These are phyloP conservation scores for Heteromeles arbutifolia DNA, from an alignment of 306 rosid species.

Conservation along the genomic window DNA sequence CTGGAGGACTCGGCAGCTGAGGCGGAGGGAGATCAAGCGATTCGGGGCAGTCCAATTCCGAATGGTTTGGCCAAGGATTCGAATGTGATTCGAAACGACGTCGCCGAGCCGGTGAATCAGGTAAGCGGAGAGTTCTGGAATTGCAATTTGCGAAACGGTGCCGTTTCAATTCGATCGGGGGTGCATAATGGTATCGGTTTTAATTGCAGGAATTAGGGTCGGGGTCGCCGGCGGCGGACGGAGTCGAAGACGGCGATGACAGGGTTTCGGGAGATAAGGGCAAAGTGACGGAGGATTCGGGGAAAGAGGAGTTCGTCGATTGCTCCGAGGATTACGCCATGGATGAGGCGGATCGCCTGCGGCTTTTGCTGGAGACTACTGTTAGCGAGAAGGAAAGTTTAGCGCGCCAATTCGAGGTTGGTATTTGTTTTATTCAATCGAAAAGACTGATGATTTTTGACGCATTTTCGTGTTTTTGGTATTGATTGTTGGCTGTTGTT, in stretches of 20 bases:
- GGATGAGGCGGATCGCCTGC: conserved; percentile 34
- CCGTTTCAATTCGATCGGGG: not conserved
- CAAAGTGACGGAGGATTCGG: conserved; percentile 46
- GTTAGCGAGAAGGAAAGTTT: conserved; percentile 40
- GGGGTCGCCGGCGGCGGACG: not conserved
- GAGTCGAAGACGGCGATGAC: conserved; percentile 8
- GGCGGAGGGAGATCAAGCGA: conserved; percentile 10
- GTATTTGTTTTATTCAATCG: not conserved
- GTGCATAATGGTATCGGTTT: not conserved
- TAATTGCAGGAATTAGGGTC: conserved; percentile 6
- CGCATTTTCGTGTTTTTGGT: not conserved
- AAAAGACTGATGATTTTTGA: not conserved
- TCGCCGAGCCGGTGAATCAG: conserved; percentile 25
- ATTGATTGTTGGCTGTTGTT: not conserved
- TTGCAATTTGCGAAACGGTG: not conserved
- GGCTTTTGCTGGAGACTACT: conserved; percentile 22
- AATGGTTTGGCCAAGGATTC: conserved; percentile 14
- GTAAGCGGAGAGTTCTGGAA: conserved; percentile 11
- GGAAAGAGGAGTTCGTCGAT: conserved; percentile 84
- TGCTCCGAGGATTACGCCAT: conserved; percentile 63
- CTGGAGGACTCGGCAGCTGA: conserved; percentile 18
- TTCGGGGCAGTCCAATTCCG: conserved; percentile 14
- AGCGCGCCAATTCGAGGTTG: conserved; percentile 38
- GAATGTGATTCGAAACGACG: not conserved
- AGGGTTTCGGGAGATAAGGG: conserved; percentile 30